A percentile compares a stretch with the other conserved stretches of the same genome.
Conservation (phyloP, 768 basidiomycete species). For the Auricularia cornea region DNA sequence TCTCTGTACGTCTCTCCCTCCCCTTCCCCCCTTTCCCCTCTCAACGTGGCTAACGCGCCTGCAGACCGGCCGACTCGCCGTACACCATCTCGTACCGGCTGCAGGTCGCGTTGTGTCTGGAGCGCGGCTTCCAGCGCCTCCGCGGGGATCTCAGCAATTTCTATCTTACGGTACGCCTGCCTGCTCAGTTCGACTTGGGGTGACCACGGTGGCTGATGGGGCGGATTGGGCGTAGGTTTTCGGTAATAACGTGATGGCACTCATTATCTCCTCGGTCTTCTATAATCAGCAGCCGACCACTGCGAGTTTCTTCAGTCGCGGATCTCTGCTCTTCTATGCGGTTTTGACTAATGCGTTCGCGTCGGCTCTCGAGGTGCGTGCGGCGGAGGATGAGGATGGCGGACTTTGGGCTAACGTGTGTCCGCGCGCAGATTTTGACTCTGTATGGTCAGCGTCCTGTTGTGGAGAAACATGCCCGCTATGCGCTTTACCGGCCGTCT, state of each 20-base stretch:
- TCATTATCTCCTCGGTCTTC: constrained; percentile 30
- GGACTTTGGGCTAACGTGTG: neutral
- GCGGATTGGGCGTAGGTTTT: neutral
- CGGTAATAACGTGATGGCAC: constrained; percentile 8
- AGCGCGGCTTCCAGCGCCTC: constrained; percentile 38
- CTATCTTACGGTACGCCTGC: neutral
- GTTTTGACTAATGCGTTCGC: constrained; percentile 33
- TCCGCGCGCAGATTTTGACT: constrained; percentile 18
- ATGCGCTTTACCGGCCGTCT: constrained; percentile 34
- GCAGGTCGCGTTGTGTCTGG: constrained; percentile 38
- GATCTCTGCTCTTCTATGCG: constrained; percentile 35
- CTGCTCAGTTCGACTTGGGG: no score
- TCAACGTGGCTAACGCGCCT: neutral
- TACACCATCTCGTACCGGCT: constrained; percentile 38
- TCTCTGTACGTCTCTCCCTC: constrained; percentile 17
- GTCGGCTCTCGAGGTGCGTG: constrained; percentile 18
- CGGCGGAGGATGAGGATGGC: neutral
- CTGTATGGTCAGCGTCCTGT: constrained; percentile 27
- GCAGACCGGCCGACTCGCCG: constrained; percentile 17
- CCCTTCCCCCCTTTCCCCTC: neutral
- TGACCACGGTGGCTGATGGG: no score
- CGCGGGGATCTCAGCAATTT: constrained; percentile 28
- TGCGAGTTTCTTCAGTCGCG: constrained; percentile 34
- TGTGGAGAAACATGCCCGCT: constrained; percentile 33
- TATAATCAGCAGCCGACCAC: constrained; percentile 30